These are phyloP conservation scores for Lachancea fermentati DNA, from an alignment of 805 yeast genomes.

Conservation along the genomic window DNA sequence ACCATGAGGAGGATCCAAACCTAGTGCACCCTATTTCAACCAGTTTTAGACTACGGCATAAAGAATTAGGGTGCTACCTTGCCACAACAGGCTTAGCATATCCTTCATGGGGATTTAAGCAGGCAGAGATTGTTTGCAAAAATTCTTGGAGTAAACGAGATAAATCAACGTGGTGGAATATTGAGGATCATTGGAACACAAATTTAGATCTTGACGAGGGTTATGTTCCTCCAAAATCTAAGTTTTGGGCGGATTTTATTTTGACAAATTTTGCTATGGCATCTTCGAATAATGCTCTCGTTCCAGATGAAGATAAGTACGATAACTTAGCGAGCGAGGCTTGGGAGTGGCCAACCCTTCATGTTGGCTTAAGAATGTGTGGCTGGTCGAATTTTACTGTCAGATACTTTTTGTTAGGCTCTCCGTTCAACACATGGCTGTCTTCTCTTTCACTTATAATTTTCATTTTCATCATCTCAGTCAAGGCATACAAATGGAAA, in stretches of 20 bases:
- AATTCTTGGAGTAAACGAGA: slow-evolving; percentile 62
- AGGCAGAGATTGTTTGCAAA: slow-evolving; percentile 90
- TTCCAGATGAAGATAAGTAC: slow-evolving; percentile 70
- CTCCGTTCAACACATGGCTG: slow-evolving; percentile 75
- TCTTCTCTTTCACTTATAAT: slow-evolving; percentile 55
- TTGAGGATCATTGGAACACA: slow-evolving; percentile 62
- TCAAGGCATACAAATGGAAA: slow-evolving; percentile 52
- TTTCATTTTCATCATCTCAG: slow-evolving; percentile 39
- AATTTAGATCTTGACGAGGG: slow-evolving; percentile 49
- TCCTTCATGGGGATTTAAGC: slow-evolving; percentile 98
- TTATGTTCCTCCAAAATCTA: slow-evolving; percentile 57
- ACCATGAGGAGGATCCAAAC: slow-evolving; percentile 40
- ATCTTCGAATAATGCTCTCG: slow-evolving; percentile 77
- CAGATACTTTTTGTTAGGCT: slow-evolving; percentile 66
- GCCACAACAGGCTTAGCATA: slow-evolving; percentile 75
- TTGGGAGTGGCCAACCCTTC: slow-evolving; percentile 88
- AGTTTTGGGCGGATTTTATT: slow-evolving; percentile 69
- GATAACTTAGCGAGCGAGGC: slow-evolving; percentile 68
- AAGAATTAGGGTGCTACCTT: slow-evolving; percentile 71
- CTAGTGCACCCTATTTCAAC: slow-evolving; percentile 77
- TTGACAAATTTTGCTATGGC: slow-evolving; percentile 80
- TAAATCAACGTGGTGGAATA: slow-evolving; percentile 85
- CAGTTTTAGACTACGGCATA: slow-evolving; percentile 68
- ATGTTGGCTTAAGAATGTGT: slow-evolving; percentile 70
- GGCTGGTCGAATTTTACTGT: slow-evolving; percentile 56